phyloP scores from a whole-genome alignment of 2,329 filamentous ascomycete genomes.

The Neodidymelliopsis sp. region DNA sequence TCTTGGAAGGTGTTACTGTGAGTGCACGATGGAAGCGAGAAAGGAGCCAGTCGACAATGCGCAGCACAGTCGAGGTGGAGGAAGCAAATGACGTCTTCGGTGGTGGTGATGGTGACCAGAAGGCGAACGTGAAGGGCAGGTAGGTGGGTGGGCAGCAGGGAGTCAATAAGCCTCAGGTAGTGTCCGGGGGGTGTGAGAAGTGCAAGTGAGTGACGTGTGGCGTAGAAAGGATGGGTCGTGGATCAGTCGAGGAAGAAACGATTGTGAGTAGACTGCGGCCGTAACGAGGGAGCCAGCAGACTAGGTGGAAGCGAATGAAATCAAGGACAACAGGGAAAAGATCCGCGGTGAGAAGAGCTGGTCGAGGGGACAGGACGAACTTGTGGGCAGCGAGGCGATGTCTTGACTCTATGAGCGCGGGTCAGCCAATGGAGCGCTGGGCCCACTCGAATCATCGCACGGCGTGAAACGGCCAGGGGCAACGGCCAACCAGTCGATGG shows the following conservation, averaged over 20 bases:
- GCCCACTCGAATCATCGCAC: slow-evolving; percentile 16
- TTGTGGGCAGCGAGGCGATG: slow-evolving; percentile 27
- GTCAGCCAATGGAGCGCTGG: slow-evolving; percentile 14
- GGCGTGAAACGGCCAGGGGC: slow-evolving; percentile 30
- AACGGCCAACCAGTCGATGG: slow-evolving; percentile 28
- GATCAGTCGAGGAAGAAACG: slow-evolving; percentile 20
- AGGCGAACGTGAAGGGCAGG: slow-evolving; percentile 14
- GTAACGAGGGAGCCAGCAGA: slow-evolving; percentile 46
- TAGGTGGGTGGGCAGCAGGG: slow-evolving; percentile 6
- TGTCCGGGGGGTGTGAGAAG: slow-evolving; percentile 15
- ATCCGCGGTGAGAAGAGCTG: slow-evolving; percentile 19
- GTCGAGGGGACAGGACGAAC: slow-evolving; percentile 18
- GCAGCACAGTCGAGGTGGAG: slow-evolving; percentile 28
- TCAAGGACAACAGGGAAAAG: slow-evolving; percentile 24
- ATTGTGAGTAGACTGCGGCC: slow-evolving; percentile 33
- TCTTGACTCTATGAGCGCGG: slow-evolving; percentile 10
- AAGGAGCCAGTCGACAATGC: slow-evolving; percentile 24
- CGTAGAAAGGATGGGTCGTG: slow-evolving; percentile 16
- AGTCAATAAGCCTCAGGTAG: slow-evolving; percentile 18
- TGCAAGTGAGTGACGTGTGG: slow-evolving; percentile 21
- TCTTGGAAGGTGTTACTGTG: slow-evolving; percentile 15
- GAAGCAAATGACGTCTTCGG: slow-evolving; percentile 19
- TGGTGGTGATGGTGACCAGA: slow-evolving; percentile 3
- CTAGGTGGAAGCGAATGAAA: slow-evolving; percentile 37
- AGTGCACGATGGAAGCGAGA: slow-evolving; percentile 10